Evolutionary conservation across 2,329 filamentous ascomycete genomes (phyloP).

Genomic region (Claviceps purpurea): DNA sequence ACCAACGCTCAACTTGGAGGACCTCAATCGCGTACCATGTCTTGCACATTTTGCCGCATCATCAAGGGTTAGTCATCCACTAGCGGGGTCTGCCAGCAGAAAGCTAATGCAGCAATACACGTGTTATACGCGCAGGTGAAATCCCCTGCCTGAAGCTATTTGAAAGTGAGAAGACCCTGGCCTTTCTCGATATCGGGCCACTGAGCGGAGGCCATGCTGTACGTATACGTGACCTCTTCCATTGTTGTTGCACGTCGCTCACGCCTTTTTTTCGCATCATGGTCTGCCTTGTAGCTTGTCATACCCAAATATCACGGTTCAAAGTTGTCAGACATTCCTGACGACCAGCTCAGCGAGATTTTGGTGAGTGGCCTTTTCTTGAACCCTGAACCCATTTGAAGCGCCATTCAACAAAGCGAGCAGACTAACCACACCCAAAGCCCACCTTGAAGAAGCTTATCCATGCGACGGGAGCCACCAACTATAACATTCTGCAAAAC

Average conservation of each 20-base stretch:
- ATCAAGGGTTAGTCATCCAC: conserved; percentile 57
- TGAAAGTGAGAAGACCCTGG: conserved; percentile 84
- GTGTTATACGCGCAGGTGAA: conserved; percentile 47
- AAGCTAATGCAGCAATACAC: background rate
- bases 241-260: background rate
- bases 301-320: conserved; percentile 91
- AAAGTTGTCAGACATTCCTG: conserved; percentile 85
- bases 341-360: conserved; percentile 72
- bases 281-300: conserved; percentile 51
- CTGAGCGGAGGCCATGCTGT: conserved; percentile 82
- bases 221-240: conserved; percentile 18
- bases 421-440: conserved; percentile 9
- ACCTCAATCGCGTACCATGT: background rate
- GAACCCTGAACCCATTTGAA: background rate
- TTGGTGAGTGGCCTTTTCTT: conserved; percentile 39
- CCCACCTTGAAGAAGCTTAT: conserved; percentile 68
- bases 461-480: conserved; percentile 54
- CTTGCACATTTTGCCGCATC: conserved; percentile 97
- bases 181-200: conserved; percentile 93
- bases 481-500: conserved; percentile 96
- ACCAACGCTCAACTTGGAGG: too few relatives aligned
- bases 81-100: background rate
- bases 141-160: conserved; percentile 95
- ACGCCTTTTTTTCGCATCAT: background rate
- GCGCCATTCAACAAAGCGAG: background rate